These are phyloP conservation scores for Trichomonascaceae sp. DNA, from an alignment of 1,139 yeast genomes.

Conservation along the genomic window DNA sequence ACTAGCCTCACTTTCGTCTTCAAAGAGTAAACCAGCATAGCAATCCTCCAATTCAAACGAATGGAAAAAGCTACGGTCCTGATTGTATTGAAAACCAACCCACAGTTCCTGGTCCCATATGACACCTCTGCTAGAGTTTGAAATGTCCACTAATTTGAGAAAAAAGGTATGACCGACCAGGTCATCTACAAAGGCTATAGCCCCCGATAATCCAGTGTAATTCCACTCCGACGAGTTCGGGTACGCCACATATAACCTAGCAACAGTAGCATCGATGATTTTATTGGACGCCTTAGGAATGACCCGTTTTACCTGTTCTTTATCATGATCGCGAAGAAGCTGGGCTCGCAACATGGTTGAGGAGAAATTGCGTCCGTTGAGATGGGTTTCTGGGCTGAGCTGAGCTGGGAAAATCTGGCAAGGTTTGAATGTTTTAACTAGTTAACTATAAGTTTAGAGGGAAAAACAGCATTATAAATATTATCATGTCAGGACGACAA, in stretches of 20 bases:
- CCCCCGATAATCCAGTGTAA: constrained; percentile 86
- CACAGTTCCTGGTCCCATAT: constrained; percentile 96
- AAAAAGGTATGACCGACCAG: constrained; percentile 91
- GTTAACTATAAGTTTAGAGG: neutral
- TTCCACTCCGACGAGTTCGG: constrained; percentile 81
- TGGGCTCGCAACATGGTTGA: constrained; percentile 8
- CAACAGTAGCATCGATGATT: constrained; percentile 85
- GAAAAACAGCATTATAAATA: neutral
- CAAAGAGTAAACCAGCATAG: constrained; percentile 80
- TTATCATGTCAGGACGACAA: constrained; percentile 43
- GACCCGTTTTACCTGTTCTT: constrained; percentile 80
- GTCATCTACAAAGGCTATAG: constrained; percentile 82
- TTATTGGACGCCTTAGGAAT: constrained; percentile 86
- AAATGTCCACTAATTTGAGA: constrained; percentile 77
- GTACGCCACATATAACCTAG: constrained; percentile 80
- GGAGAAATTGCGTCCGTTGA: neutral
- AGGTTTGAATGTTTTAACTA: neutral
- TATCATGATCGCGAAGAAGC: constrained; percentile 61
- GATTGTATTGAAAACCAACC: constrained; percentile 80
- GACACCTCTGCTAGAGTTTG: constrained; percentile 69
- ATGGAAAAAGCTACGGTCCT: constrained; percentile 92
- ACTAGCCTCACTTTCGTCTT: constrained; percentile 82
- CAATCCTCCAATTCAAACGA: constrained; percentile 91
- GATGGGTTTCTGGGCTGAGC: constrained; percentile 1
- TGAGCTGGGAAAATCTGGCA: neutral